Evolutionary conservation across 2,329 filamentous ascomycete genomes (phyloP), one percentile per base, ranked within the genome.

Genomic region (Cephalotrichum gorgonifer): DNA sequence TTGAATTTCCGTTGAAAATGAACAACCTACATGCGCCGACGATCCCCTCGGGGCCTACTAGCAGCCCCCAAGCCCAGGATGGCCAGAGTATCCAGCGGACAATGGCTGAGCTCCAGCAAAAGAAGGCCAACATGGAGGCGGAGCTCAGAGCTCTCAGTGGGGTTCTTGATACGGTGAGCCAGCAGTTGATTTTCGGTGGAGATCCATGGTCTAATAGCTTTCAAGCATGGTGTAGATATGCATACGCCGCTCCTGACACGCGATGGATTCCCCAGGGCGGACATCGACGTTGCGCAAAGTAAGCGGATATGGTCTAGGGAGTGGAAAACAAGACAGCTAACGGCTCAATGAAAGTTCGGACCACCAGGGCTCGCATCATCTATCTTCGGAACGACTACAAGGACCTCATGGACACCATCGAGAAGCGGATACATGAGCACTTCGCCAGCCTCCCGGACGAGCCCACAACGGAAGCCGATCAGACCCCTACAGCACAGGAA

Each of bases 271-370:
- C 93, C 93, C 28, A 80, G 93, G 62, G 84, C 87, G 58, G 93
- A 98, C 66, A 83, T 98, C 54, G 93, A 98, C 64, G 86, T 98
- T 54, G 85, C 93, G 25, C 91, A 96, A 69, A 93, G 88, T 93
- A 80, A 55, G 15, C 27, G 15, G 20, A 47, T 47, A 9, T 31
- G 9, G 23, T 3, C 5, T 14, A 12, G 39, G n/a, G n/a, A 20
- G 15, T 3, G 35, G 25, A 28, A 7, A 6, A 35, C 9, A 45
- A 33, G 27, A 43, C 6, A 23, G 26, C 48, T 55, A 46, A 55
- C 39, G 23, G 11, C 17, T 39, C 17, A 17, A 33, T 9, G n/a
- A 28, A 58, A 94, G 88, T 98, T 62, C 87, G 93, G 53, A 95
- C 88, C n/a, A 95, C 90, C 33, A 78, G 93, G 65, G 79, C 90